Conservation (phyloP, 176 grass and related monocot genomes). For the Carex littledalei region DNA sequence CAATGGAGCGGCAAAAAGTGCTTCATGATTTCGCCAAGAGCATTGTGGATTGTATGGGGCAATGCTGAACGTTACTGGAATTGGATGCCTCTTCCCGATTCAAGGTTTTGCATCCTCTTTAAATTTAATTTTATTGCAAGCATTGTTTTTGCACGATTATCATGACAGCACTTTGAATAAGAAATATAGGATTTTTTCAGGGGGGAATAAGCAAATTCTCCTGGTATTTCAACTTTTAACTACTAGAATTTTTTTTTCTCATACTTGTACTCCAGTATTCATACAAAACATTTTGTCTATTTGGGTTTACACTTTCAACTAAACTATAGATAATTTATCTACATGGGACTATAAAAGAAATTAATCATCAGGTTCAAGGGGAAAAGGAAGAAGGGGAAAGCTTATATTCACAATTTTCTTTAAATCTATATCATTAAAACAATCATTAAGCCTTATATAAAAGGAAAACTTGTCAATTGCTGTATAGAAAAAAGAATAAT, state of each 20-base stretch:
- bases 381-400: neutral
- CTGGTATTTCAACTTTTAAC: neutral
- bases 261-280: neutral
- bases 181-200: neutral
- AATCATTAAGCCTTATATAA: neutral
- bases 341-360: neutral
- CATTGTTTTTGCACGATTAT: neutral
- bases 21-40: constrained; percentile 49
- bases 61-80: constrained; percentile 36
- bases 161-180: neutral
- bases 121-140: neutral
- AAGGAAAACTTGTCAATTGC: neutral
- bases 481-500: neutral
- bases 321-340: neutral
- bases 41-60: constrained; percentile 27
- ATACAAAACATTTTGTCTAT: neutral
- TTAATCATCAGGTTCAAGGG: neutral
- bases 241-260: neutral
- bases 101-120: constrained; percentile 28
- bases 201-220: neutral
- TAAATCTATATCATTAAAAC: neutral
- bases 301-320: neutral
- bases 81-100: constrained; percentile 43
- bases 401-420: neutral
- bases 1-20: constrained; percentile 40